Evolutionary conservation across 441 rosid genomes (phyloP).

Genomic region (Eruca vesicaria): DNA sequence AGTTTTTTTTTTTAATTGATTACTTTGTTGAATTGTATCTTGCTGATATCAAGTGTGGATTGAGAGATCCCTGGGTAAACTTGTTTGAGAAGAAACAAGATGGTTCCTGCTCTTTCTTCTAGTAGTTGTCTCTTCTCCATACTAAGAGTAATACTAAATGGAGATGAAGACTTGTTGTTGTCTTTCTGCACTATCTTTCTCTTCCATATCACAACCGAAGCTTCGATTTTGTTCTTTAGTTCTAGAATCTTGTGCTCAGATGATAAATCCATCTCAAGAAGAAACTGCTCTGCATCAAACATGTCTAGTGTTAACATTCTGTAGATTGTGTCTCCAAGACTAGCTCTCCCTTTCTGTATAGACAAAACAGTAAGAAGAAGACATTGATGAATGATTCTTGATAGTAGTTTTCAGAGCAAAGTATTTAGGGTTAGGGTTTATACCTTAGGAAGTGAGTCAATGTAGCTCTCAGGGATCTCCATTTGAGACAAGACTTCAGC

Average conservation of each 20-base stretch:
- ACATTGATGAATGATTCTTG: neutral
- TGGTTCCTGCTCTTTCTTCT: slow-evolving; percentile 79
- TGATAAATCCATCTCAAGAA: slow-evolving; percentile 69
- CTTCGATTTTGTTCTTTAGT: slow-evolving; percentile 90
- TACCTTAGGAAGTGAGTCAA: slow-evolving; percentile 69
- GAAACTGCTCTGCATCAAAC: slow-evolving; percentile 79
- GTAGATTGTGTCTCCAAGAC: slow-evolving; percentile 58
- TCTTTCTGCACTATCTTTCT: slow-evolving; percentile 89
- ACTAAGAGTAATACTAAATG: slow-evolving; percentile 83
- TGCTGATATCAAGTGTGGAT: slow-evolving; percentile 83
- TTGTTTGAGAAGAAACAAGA: slow-evolving; percentile 69
- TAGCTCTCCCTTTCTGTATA: slow-evolving; percentile 79
- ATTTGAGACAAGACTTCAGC: slow-evolving; percentile 52
- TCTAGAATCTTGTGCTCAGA: slow-evolving; percentile 87
- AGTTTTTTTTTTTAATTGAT: neutral
- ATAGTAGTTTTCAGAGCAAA: slow-evolving; percentile 30
- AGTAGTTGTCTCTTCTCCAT: slow-evolving; percentile 76
- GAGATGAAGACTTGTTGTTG: slow-evolving; percentile 68
- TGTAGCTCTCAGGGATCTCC: slow-evolving; percentile 64
- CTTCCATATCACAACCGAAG: slow-evolving; percentile 88
- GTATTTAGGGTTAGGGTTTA: slow-evolving; percentile 2
- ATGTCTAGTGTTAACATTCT: slow-evolving; percentile 69
- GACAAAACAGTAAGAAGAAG: neutral
- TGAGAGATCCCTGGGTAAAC: slow-evolving; percentile 77
- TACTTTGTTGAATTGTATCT: slow-evolving; percentile 81